phyloP scores from a whole-genome alignment of 2,329 filamentous ascomycete genomes.

The Hypoxylon sp. region DNA sequence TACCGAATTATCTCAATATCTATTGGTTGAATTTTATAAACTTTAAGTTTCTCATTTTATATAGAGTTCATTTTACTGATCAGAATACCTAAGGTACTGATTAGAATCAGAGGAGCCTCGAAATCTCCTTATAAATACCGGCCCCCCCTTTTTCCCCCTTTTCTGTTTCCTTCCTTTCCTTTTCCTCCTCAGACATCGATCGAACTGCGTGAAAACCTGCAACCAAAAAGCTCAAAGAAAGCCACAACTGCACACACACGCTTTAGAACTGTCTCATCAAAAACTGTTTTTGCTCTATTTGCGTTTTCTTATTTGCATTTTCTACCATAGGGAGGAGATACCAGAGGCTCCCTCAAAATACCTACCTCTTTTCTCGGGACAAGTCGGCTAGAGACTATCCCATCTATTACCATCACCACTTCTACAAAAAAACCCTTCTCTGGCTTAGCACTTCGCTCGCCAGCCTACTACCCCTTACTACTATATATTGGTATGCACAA shows the following conservation, averaged over 20 bases:
- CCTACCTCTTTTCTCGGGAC: neutral
- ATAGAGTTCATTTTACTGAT: too few species aligned
- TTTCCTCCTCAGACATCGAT: too few species aligned
- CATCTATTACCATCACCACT: neutral
- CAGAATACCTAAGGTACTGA: too few species aligned
- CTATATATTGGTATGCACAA: neutral
- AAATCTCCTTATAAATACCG: neutral
- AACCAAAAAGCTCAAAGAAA: neutral
- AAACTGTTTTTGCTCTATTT: neutral
- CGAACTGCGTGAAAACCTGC: neutral
- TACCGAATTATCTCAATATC: too few species aligned
- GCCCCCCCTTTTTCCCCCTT: neutral
- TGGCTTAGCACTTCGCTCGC: neutral
- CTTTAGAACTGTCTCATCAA: neutral
- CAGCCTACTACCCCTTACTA: neutral
- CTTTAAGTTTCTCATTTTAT: too few species aligned
- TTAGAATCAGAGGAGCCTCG: neutral
- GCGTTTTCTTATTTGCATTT: neutral
- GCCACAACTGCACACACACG: neutral
- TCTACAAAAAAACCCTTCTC: neutral
- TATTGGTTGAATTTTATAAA: too few species aligned
- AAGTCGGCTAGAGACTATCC: neutral
- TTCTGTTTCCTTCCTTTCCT: neutral
- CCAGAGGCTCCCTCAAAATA: neutral
- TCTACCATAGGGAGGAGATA: neutral